These are phyloP conservation scores for Pontederia crassipes DNA, from an alignment of 176 grass and related monocot genomes.

Conservation along the genomic window DNA sequence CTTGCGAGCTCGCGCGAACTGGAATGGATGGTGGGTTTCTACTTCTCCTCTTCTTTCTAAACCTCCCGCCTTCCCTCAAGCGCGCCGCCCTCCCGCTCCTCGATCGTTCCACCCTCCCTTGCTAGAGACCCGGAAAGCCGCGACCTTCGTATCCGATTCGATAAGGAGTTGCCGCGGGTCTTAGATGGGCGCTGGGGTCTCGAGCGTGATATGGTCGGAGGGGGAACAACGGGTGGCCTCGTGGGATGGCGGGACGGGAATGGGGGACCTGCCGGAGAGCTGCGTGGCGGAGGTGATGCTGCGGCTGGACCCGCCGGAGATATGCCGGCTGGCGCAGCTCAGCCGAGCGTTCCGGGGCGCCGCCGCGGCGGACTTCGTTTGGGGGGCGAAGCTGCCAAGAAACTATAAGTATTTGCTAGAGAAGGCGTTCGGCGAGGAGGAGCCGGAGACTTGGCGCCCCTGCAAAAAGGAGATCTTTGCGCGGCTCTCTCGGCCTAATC, in stretches of 20 bases:
- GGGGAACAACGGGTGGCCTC: neutral
- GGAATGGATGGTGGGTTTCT: conserved; percentile 25
- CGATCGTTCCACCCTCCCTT: conserved; percentile 17
- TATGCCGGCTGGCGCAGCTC: conserved; percentile 63
- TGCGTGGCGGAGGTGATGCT: conserved; percentile 90
- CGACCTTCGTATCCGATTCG: neutral
- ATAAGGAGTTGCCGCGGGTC: neutral
- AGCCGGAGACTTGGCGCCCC: conserved; percentile 12
- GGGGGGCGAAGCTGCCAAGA: conserved; percentile 77
- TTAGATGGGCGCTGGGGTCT: conserved; percentile 45
- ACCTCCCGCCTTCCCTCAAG: conserved; percentile 13
- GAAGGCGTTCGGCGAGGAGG: conserved; percentile 15
- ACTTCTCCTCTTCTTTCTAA: conserved; percentile 44
- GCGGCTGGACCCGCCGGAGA: conserved; percentile 66
- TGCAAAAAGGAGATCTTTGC: conserved; percentile 81
- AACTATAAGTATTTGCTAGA: conserved; percentile 66
- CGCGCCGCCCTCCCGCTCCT: conserved; percentile 44
- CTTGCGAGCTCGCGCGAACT: neutral
- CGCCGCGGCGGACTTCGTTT: conserved; percentile 61
- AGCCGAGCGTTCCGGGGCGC: conserved; percentile 62
- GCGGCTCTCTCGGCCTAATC: conserved; percentile 49
- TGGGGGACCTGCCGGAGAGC: conserved; percentile 68
- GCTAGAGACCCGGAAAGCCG: neutral
- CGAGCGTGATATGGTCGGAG: conserved; percentile 13
- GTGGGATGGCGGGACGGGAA: conserved; percentile 19